Conservation (phyloP, 306 rosid genomes). For the Prunus fruticosa region DNA sequence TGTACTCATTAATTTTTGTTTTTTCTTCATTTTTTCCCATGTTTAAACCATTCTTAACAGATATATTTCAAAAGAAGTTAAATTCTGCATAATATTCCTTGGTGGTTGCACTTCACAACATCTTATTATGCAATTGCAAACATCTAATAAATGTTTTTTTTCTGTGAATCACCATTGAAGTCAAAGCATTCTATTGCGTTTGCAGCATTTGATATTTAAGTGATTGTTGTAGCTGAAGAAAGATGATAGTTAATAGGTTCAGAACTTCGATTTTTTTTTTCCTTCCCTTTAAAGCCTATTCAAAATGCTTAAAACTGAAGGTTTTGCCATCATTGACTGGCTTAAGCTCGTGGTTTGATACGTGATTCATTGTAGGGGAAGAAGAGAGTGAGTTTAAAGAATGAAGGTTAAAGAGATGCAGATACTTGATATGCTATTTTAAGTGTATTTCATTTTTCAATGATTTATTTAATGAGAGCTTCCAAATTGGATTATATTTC, state of each 20-base stretch:
- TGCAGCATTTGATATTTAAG: background rate
- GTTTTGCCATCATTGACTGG: background rate
- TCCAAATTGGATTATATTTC: background rate
- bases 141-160: background rate
- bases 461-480: background rate
- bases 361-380: background rate
- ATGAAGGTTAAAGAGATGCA: background rate
- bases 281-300: background rate
- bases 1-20: background rate
- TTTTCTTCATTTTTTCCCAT: slow-evolving; percentile 1
- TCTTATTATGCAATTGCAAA: background rate
- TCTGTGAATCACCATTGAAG: background rate
- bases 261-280: background rate
- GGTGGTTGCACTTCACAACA: background rate
- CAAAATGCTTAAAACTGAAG: background rate
- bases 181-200: background rate
- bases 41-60: background rate
- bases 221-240: background rate
- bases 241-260: background rate
- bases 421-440: too few species aligned
- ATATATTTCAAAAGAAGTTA: background rate
- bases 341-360: background rate
- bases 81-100: background rate
- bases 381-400: background rate
- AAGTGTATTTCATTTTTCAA: too few species aligned